Evolutionary conservation across 352 stramenopile species (phyloP).

Genomic region (Pythium brachiatum): DNA sequence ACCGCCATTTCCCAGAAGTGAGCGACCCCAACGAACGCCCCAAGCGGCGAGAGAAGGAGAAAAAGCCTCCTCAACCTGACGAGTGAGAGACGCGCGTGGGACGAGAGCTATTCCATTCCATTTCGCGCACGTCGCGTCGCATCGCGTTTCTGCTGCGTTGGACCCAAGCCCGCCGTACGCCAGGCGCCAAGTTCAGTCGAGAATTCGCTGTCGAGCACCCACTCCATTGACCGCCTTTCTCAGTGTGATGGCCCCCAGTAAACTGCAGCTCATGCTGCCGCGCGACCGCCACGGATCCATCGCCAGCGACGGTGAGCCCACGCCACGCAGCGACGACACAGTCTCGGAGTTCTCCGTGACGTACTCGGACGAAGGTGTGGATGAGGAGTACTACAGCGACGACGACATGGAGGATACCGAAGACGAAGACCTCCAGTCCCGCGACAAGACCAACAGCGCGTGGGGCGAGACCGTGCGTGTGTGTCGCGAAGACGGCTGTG

Average conservation of each 20-base stretch:
- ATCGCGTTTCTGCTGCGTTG: not conserved
- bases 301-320: not conserved
- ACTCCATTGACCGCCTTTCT: not conserved
- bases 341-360: slow-evolving; percentile 1
- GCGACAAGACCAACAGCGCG: slow-evolving; percentile 5
- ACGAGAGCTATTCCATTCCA: not conserved
- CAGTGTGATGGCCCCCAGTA: not conserved
- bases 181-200: not conserved
- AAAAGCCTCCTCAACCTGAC: not conserved
- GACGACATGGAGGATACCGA: slow-evolving; percentile 2
- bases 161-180: not conserved
- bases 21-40: slow-evolving; percentile 4
- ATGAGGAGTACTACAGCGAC: slow-evolving; percentile 4
- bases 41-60: not conserved
- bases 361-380: slow-evolving; percentile 9
- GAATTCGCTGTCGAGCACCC: not conserved
- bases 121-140: not conserved
- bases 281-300: not conserved
- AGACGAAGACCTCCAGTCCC: slow-evolving; percentile 10
- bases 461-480: slow-evolving; percentile 11
- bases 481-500: slow-evolving; percentile 32
- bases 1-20: not conserved
- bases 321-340: slow-evolving; percentile 6
- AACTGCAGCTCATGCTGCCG: slow-evolving; percentile 8
- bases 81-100: not conserved